Percentiles rank a stretch among this genome's conserved stretches.
Conservation (phyloP, 2,329 filamentous ascomycete species). For the Myriosclerotinia curreyana region DNA sequence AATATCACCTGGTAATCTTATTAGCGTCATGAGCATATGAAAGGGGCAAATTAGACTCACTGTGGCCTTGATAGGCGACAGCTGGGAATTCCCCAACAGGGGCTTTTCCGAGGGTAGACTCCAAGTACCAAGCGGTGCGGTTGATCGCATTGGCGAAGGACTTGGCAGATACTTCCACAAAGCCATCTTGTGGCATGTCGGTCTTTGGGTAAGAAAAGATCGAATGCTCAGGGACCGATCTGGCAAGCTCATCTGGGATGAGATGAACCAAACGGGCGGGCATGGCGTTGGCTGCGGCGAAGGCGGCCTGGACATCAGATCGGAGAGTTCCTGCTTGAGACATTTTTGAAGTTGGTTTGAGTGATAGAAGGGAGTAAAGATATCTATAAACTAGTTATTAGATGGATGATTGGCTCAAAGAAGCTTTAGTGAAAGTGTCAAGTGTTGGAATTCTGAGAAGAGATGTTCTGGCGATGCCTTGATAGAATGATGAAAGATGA, state of each 20-base stretch:
- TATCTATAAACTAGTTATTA: constrained; percentile 15
- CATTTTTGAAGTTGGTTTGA: constrained; percentile 21
- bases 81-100: constrained; percentile 19
- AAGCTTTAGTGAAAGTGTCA: constrained; percentile 16
- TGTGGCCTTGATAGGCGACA: constrained; percentile 23
- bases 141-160: constrained; percentile 31
- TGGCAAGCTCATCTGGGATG: constrained; percentile 29
- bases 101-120: constrained; percentile 23
- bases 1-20: constrained; percentile 27
- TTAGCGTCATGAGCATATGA: not conserved
- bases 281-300: constrained; percentile 16
- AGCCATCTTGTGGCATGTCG: constrained; percentile 27
- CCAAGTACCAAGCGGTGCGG: constrained; percentile 29
- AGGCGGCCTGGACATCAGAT: constrained; percentile 20
- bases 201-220: constrained; percentile 30
- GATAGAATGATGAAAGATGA: constrained; percentile 13
- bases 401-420: constrained; percentile 5
- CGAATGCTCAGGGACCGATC: constrained; percentile 26
- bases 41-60: not conserved
- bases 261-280: constrained; percentile 28
- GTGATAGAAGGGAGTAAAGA: not conserved
- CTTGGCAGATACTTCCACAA: constrained; percentile 28
- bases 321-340: constrained; percentile 24
- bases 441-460: constrained; percentile 13
- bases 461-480: constrained; percentile 6